These are phyloP conservation scores for Microcyclosporella mali DNA, from an alignment of 2,329 filamentous ascomycete species.

Conservation along the genomic window DNA sequence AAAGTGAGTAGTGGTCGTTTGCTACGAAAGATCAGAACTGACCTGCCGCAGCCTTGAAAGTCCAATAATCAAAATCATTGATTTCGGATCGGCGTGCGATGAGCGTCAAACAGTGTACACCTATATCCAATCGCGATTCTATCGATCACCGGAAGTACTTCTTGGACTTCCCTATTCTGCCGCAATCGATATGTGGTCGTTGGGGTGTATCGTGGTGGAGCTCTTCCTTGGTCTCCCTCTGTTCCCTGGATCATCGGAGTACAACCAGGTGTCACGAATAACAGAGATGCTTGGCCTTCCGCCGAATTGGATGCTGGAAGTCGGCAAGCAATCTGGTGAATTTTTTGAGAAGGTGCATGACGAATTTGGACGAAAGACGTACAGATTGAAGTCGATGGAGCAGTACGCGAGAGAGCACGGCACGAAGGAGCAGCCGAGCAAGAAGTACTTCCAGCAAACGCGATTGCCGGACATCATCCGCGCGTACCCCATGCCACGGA, in stretches of 20 bases:
- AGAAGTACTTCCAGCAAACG: conserved; percentile 96
- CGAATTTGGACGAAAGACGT: conserved; percentile 85
- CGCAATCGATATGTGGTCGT: conserved; percentile 99
- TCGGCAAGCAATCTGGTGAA: conserved; percentile 94
- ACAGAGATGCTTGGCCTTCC: conserved; percentile 97
- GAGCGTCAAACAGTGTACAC: conserved; percentile 98
- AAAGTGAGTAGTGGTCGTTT: conserved; percentile 52
- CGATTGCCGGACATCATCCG: conserved; percentile 96
- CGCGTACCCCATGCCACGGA: conserved; percentile 94
- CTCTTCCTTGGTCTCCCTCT: conserved; percentile 89
- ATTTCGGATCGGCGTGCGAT: conserved; percentile 97
- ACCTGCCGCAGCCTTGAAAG: conserved; percentile 65
- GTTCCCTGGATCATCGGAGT: conserved; percentile 96
- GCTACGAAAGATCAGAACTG: neutral
- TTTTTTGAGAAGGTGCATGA: conserved; percentile 93
- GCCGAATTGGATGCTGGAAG: conserved; percentile 98
- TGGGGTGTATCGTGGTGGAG: conserved; percentile 97
- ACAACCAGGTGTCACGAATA: conserved; percentile 95
- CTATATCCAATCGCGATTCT: conserved; percentile 97
- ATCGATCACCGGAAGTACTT: conserved; percentile 91
- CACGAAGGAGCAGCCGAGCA: conserved; percentile 97
- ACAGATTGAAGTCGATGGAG: conserved; percentile 93
- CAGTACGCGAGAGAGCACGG: conserved; percentile 93
- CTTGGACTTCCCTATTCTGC: conserved; percentile 96
- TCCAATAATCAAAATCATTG: conserved; percentile 99